Evolutionary conservation across 73 alveolate genomes (phyloP).

Genomic region (Durusdinium trenchii): DNA sequence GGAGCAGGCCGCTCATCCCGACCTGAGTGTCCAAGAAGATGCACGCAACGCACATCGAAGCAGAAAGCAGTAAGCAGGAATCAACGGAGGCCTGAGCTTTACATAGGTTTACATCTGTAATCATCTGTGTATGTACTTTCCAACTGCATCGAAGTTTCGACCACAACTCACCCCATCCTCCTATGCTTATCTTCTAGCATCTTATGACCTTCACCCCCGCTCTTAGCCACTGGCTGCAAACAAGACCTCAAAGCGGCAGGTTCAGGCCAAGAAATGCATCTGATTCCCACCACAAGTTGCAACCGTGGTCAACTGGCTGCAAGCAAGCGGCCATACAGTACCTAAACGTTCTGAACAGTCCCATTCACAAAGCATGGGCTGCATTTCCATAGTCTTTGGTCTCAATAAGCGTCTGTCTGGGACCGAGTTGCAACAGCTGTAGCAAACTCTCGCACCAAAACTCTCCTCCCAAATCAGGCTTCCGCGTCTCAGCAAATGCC

Average conservation of each 20-base stretch:
- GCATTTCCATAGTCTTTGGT: background rate
- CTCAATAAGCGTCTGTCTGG: no score
- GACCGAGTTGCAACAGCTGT: constrained; percentile 68
- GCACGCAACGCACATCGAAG: background rate
- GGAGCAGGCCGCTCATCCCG: constrained; percentile 48
- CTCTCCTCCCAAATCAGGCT: constrained; percentile 73
- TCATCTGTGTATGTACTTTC: background rate
- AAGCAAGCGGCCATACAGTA: constrained; percentile 16
- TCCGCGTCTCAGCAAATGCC: constrained; percentile 74
- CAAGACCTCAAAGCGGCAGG: background rate
- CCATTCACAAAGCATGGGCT: background rate
- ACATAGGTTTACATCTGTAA: background rate
- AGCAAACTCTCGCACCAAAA: constrained; percentile 57
- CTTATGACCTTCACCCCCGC: no score
- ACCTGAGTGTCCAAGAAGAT: constrained; percentile 7
- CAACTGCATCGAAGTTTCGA: background rate
- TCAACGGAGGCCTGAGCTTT: background rate
- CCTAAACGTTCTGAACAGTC: background rate
- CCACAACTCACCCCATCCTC: no score
- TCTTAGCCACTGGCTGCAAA: background rate
- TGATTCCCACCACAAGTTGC: background rate
- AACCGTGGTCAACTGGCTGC: background rate
- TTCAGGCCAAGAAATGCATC: background rate
- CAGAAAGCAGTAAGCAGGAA: background rate
- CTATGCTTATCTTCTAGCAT: no score